Evolutionary conservation across 1,139 yeast species (phyloP).

Genomic region (Eremothecium coryli): DNA sequence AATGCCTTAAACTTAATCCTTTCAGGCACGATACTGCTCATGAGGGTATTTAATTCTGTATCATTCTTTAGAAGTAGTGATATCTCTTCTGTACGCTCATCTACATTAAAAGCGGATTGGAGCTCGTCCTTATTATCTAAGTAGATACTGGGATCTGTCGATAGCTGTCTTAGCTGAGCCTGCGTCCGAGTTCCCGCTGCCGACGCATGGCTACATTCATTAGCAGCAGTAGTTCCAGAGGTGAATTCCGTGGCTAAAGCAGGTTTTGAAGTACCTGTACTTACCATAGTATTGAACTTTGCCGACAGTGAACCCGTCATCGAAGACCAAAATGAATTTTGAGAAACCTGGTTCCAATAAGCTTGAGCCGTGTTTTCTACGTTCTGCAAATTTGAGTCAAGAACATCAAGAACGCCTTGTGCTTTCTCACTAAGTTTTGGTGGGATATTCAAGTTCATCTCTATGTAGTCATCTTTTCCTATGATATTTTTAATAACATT

Average conservation of each 20-base stretch:
- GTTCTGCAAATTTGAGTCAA: constrained; percentile 24
- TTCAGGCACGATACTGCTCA: constrained; percentile 62
- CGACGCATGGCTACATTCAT: constrained; percentile 24
- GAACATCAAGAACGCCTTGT: constrained; percentile 20
- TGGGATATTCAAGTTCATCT: constrained; percentile 20
- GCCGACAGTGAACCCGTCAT: constrained; percentile 18
- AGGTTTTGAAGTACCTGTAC: too few relatives aligned
- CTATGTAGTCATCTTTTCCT: constrained; percentile 16
- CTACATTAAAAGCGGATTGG: constrained; percentile 39
- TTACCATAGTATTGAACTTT: constrained; percentile 18
- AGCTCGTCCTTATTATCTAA: constrained; percentile 31
- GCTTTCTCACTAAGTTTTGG: constrained; percentile 21
- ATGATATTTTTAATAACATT: constrained; percentile 17
- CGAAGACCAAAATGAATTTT: constrained; percentile 24
- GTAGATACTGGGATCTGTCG: constrained; percentile 41
- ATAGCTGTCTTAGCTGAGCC: constrained; percentile 46
- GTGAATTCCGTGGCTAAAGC: too few relatives aligned
- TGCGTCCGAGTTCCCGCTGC: constrained; percentile 47
- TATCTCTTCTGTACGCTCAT: constrained; percentile 45
- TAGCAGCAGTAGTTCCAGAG: constrained; percentile 22
- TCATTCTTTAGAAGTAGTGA: constrained; percentile 40
- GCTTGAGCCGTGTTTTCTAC: constrained; percentile 24
- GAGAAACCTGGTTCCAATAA: constrained; percentile 26
- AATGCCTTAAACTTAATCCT: constrained; percentile 50
- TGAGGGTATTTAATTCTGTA: constrained; percentile 46